phyloP scores from a whole-genome alignment of 2,329 filamentous ascomycete species.

The Helotiales sp. region DNA sequence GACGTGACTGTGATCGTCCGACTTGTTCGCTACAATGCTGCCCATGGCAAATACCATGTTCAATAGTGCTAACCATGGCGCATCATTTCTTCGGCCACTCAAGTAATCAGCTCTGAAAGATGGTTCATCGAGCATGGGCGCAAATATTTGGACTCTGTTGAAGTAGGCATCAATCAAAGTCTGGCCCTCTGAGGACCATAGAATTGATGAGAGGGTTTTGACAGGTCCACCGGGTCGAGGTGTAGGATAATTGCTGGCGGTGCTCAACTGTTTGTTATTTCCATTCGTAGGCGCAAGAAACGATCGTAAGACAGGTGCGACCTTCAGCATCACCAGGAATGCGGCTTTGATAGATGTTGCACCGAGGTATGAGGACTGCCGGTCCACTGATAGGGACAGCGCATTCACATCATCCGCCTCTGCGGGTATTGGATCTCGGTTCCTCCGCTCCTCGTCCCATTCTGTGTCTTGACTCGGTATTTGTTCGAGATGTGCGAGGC shows the following conservation, averaged over 20 bases:
- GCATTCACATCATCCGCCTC: slow-evolving; percentile 76
- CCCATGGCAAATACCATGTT: slow-evolving; percentile 81
- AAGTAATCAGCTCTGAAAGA: slow-evolving; percentile 70
- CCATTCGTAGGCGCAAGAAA: slow-evolving; percentile 47
- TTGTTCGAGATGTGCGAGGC: slow-evolving; percentile 64
- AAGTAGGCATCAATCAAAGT: slow-evolving; percentile 78
- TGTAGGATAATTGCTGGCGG: slow-evolving; percentile 37
- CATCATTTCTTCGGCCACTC: slow-evolving; percentile 65
- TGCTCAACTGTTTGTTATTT: slow-evolving; percentile 32
- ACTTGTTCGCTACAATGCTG: slow-evolving; percentile 67
- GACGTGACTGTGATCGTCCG: slow-evolving; percentile 68
- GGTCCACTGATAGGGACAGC: slow-evolving; percentile 61
- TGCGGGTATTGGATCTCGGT: slow-evolving; percentile 59
- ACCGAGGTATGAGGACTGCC: slow-evolving; percentile 70
- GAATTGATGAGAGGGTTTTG: slow-evolving; percentile 47
- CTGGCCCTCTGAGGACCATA: slow-evolving; percentile 69
- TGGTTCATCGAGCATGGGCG: slow-evolving; percentile 75
- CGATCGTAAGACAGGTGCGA: slow-evolving; percentile 55
- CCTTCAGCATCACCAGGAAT: slow-evolving; percentile 67
- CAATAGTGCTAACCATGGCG: slow-evolving; percentile 72
- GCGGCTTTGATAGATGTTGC: slow-evolving; percentile 78
- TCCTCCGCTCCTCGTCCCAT: slow-evolving; percentile 68
- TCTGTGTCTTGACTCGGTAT: slow-evolving; percentile 68
- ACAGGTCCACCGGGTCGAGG: slow-evolving; percentile 43
- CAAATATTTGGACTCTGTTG: slow-evolving; percentile 72